Evolutionary conservation across 306 rosid species (phyloP).

Genomic region (Castanea mollissima): DNA sequence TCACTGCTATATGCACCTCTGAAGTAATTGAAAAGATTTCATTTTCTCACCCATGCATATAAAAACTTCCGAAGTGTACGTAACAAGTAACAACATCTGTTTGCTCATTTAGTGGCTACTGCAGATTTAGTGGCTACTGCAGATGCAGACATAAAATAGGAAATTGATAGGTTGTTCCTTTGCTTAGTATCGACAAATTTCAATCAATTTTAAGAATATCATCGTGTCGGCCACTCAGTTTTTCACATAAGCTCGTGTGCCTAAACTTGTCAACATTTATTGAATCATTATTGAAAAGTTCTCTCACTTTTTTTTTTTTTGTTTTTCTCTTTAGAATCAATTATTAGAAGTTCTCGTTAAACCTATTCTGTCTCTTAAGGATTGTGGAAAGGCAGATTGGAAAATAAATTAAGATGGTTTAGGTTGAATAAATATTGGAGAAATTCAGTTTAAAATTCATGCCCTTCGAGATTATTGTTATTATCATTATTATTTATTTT

Average conservation of each 20-base stretch:
- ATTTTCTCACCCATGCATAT: too few species aligned
- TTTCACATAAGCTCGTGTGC: neutral
- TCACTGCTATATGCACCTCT: neutral
- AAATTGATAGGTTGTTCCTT: neutral
- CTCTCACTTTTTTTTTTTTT: neutral
- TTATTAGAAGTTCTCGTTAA: neutral
- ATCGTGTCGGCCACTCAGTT: slow-evolving; percentile 6
- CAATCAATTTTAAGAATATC: neutral
- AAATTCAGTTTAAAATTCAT: too few species aligned
- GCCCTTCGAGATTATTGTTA: too few species aligned
- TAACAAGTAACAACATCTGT: too few species aligned
- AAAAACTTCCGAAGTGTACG: too few species aligned
- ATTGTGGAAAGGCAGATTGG: neutral
- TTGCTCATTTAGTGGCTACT: neutral
- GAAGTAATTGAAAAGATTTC: too few species aligned
- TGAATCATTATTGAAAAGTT: neutral
- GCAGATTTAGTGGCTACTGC: neutral
- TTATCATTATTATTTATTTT: too few species aligned
- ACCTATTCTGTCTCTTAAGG: neutral
- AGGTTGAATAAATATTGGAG: too few species aligned
- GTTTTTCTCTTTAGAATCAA: neutral
- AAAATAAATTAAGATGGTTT: too few species aligned
- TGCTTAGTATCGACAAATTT: neutral
- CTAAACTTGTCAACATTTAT: neutral
- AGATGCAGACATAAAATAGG: neutral